A percentile compares a stretch with the other conserved stretches of the same genome.
phyloP scores from a whole-genome alignment of 2,329 filamentous ascomycete genomes.

The Neurospora sp. region DNA sequence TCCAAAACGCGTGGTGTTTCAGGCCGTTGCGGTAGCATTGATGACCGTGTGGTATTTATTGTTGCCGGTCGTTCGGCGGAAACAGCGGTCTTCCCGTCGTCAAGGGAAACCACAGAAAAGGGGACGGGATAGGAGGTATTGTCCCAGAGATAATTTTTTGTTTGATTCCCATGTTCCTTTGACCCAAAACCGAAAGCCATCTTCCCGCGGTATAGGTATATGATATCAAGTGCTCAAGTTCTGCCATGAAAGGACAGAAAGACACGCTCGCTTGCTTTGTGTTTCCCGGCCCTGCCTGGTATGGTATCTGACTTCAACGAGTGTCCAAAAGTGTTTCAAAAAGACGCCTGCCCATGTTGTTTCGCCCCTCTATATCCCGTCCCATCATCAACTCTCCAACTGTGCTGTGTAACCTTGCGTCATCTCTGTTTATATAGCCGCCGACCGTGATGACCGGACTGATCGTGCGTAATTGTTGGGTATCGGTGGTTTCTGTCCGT shows the following conservation, averaged over 20 bases:
- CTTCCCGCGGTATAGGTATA: neutral
- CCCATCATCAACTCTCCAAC: constrained; percentile 58
- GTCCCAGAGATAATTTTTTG: neutral
- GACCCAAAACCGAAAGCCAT: neutral
- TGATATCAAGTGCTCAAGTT: neutral
- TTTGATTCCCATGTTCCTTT: neutral
- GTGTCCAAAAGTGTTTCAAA: neutral
- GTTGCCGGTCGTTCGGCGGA: too few species aligned
- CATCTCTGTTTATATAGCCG: neutral
- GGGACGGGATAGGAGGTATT: neutral
- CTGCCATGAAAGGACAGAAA: neutral
- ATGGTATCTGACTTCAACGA: neutral
- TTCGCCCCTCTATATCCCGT: constrained; percentile 52
- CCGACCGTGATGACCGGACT: neutral
- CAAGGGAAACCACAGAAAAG: neutral
- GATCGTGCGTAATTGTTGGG: neutral
- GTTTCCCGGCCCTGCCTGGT: neutral
- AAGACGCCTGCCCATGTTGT: neutral
- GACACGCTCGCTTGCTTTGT: neutral
- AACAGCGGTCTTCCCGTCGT: neutral
- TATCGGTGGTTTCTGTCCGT: constrained; percentile 2
- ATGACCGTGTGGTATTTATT: neutral
- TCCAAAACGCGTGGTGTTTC: neutral
- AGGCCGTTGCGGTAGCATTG: neutral
- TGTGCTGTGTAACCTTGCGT: neutral